Percentiles rank a stretch among this genome's conserved stretches.
Conservation (phyloP, 805 yeast genomes). For the Saccharomycopsis sp. region DNA sequence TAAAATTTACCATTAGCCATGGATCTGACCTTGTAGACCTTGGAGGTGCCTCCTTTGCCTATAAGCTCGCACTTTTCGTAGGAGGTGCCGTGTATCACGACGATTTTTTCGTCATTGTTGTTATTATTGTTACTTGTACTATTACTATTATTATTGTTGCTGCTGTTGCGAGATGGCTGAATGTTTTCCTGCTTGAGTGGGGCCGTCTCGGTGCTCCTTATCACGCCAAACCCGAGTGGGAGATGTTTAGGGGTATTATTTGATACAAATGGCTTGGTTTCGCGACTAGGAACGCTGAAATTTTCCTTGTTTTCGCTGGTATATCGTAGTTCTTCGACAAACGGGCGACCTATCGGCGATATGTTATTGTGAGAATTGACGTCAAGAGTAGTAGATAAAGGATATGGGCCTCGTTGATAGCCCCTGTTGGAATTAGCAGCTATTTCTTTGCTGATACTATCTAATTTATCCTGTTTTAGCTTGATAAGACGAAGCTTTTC, state of each 20-base stretch:
- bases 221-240: not conserved
- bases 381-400: not conserved
- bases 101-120: not conserved
- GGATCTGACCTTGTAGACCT: constrained; percentile 73
- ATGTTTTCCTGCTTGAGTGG: constrained; percentile 25
- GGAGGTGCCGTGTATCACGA: constrained; percentile 47
- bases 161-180: too few relatives aligned
- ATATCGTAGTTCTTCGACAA: not conserved
- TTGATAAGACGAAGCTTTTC: not conserved
- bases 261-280: too few relatives aligned
- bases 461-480: constrained; percentile 6
- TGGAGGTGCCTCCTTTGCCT: constrained; percentile 91
- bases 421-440: not conserved
- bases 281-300: not conserved
- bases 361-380: too few relatives aligned
- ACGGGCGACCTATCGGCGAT: too few relatives aligned
- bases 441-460: not conserved
- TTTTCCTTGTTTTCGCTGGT: not conserved
- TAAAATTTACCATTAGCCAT: constrained; percentile 44
- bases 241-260: not conserved
- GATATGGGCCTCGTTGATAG: not conserved
- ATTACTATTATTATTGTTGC: too few relatives aligned
- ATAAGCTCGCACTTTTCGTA: constrained; percentile 72
- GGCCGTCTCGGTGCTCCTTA: constrained; percentile 3
- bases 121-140: not conserved